These are phyloP conservation scores for Balansia obtecta DNA, from an alignment of 2,329 filamentous ascomycete species.

Conservation along the genomic window DNA sequence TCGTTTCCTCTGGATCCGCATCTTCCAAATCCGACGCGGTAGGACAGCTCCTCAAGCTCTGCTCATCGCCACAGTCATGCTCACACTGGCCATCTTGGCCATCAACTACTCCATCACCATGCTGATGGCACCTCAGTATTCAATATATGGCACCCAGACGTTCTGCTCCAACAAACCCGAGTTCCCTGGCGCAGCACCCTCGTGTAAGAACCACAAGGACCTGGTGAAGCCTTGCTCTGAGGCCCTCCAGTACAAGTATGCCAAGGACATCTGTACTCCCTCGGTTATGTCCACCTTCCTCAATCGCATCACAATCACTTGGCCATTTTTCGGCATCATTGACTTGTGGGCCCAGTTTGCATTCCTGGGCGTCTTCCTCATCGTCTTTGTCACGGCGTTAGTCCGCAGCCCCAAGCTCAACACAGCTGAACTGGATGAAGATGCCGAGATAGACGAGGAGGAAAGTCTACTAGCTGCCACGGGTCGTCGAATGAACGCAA, in stretches of 20 bases:
- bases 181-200: slow-evolving; percentile 52
- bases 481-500: slow-evolving; percentile 67
- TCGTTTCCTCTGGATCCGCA: slow-evolving; percentile 86
- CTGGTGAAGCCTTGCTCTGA: slow-evolving; percentile 77
- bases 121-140: slow-evolving; percentile 91
- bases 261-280: slow-evolving; percentile 75
- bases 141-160: slow-evolving; percentile 86
- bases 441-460: slow-evolving; percentile 85
- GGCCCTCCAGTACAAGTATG: slow-evolving; percentile 53
- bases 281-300: slow-evolving; percentile 86
- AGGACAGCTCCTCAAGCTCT: slow-evolving; percentile 86
- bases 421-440: slow-evolving; percentile 68
- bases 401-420: slow-evolving; percentile 72
- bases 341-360: slow-evolving; percentile 94
- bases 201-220: slow-evolving; percentile 60
- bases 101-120: slow-evolving; percentile 89
- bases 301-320: slow-evolving; percentile 85
- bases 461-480: slow-evolving; percentile 82
- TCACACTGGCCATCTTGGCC: slow-evolving; percentile 79
- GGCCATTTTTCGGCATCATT: slow-evolving; percentile 87
- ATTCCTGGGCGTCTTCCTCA: slow-evolving; percentile 72
- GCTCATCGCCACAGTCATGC: slow-evolving; percentile 78
- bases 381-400: slow-evolving; percentile 67
- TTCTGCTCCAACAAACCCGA: slow-evolving; percentile 68
- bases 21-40: slow-evolving; percentile 84